Base-by-base conservation (phyloP, 768 basidiomycete species). In the Cubamyces lactineus region DNA sequence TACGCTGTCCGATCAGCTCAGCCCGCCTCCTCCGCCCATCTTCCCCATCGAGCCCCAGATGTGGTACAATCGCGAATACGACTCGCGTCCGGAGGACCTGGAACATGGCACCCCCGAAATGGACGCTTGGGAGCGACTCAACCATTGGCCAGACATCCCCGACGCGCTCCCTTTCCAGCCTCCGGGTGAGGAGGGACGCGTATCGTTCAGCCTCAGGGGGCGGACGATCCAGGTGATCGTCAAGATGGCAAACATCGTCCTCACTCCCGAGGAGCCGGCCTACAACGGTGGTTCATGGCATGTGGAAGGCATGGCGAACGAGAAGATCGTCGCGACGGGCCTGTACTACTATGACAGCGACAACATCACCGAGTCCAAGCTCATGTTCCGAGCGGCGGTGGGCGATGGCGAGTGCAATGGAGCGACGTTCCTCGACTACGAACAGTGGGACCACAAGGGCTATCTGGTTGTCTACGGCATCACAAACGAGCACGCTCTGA, bases 201-300 rank as follows among this genome's bases (percentile, higher is more conserved):
- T 43, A 16, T 28, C 55, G 12, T 38, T 67, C 39, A 50, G 26
- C 28, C 50, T 71, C n/a, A 53, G 53, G 12, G 71, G 66, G 13
- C 54, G 63, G 26, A 67, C 54, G 8, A 49, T 76, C 0, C 75
- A 75, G 41, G 76, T 81, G 45, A 74, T 72, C 38, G 77, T 81
- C 24, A 82, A 80, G 69, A 66, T 80, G 8, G 69, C 79, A 6
- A 76, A 72, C 41, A 76, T 76, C 24, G 51, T 66, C 3, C 48
- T 73, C 24, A 76, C 76, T 1, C 67, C 70, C 3, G 71, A 72
- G n/a, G 67, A 71, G 6, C 68, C 71, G 0, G 47, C 53, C 43
- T 76, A 74, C 48, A 43, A 59, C 1, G 75, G 75, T 16, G 74
- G 75, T 0, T 66, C 68, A 19, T 77, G 75, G 75, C 74, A 76